phyloP scores from a whole-genome alignment of 2,329 filamentous ascomycete genomes.

The Mycocentrospora acerina region DNA sequence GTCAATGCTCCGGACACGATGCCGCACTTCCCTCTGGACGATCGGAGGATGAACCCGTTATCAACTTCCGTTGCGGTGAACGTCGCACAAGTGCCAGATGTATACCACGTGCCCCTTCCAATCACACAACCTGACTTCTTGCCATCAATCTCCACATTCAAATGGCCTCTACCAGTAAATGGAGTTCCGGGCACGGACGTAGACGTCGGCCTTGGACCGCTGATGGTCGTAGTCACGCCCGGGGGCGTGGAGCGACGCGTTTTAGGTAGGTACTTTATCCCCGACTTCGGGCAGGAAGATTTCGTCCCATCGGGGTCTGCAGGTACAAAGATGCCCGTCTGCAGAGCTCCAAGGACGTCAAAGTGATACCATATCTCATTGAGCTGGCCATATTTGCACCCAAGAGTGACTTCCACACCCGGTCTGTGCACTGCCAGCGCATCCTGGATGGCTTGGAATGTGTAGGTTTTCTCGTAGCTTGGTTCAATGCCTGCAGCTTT shows the following conservation, averaged over 20 bases:
- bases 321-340: slow-evolving; percentile 62
- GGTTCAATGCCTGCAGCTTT: slow-evolving; percentile 62
- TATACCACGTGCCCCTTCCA: slow-evolving; percentile 67
- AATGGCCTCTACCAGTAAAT: slow-evolving; percentile 61
- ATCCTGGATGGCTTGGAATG: slow-evolving; percentile 57
- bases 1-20: slow-evolving; percentile 56
- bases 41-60: slow-evolving; percentile 34
- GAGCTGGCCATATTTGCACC: slow-evolving; percentile 53
- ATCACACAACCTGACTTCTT: slow-evolving; percentile 66
- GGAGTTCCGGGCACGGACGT: slow-evolving; percentile 43
- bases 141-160: slow-evolving; percentile 57
- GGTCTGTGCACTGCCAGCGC: slow-evolving; percentile 58
- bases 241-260: slow-evolving; percentile 30
- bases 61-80: slow-evolving; percentile 55
- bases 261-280: slow-evolving; percentile 68
- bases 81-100: slow-evolving; percentile 66
- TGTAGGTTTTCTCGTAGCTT: slow-evolving; percentile 58
- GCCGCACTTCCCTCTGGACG: slow-evolving; percentile 51
- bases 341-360: slow-evolving; percentile 60
- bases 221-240: slow-evolving; percentile 29
- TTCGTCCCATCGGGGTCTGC: slow-evolving; percentile 58
- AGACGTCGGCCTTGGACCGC: slow-evolving; percentile 27
- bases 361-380: slow-evolving; percentile 65
- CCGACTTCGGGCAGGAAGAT: slow-evolving; percentile 62
- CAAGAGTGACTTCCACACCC: slow-evolving; percentile 60